Evolutionary conservation across 208 protist genomes (phyloP).

Genomic region (Acanthamoeba castellanii): DNA sequence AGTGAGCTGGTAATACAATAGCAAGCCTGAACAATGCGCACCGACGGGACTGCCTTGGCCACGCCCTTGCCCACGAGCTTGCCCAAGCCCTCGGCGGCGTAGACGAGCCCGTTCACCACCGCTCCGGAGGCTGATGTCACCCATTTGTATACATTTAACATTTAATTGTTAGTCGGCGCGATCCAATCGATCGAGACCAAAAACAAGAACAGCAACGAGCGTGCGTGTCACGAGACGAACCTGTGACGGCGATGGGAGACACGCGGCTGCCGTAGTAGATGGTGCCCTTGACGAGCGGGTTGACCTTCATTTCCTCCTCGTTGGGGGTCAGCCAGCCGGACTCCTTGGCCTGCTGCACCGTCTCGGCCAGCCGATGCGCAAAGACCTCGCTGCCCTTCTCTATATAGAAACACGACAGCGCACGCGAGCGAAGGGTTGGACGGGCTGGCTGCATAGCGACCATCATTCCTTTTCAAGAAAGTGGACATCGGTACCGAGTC

Average conservation of each 20-base stretch:
- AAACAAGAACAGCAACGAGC: background rate
- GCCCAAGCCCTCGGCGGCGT: constrained; percentile 15
- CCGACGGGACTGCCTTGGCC: constrained; percentile 8
- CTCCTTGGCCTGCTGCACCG: constrained; percentile 18
- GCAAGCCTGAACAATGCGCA: background rate
- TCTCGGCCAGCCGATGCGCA: background rate
- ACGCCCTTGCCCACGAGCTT: constrained; percentile 19
- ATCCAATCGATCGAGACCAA: background rate
- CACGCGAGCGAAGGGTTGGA: no score
- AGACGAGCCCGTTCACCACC: constrained; percentile 31
- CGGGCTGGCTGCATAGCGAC: no score
- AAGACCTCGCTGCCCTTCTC: constrained; percentile 53
- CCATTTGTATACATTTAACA: background rate
- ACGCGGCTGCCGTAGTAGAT: constrained; percentile 43
- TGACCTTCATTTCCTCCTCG: constrained; percentile 51
- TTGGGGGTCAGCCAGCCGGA: constrained; percentile 39
- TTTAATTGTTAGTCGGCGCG: background rate
- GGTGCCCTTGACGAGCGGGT: constrained; percentile 15
- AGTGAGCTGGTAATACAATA: background rate
- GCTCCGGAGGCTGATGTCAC: constrained; percentile 20
- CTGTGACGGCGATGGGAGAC: constrained; percentile 37
- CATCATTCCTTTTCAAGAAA: no score
- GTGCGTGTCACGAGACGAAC: background rate
- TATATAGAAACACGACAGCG: background rate
- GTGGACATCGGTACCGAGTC: background rate